phyloP scores from a whole-genome alignment of 2,329 filamentous ascomycete species.

The Gnomoniopsis smithogilvyi region DNA sequence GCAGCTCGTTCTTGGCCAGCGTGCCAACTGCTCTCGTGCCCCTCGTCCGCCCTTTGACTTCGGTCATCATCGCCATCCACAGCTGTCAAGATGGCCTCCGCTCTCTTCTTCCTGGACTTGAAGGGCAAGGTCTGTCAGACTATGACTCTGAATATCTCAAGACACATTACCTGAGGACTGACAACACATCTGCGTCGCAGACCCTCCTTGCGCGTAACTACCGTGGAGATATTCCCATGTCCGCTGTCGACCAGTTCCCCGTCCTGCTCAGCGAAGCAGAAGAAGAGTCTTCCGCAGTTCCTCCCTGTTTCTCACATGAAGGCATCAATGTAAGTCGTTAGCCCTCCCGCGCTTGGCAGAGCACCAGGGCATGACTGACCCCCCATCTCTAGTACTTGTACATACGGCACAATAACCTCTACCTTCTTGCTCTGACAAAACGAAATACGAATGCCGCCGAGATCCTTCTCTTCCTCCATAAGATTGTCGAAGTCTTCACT shows the following conservation, averaged over 20 bases:
- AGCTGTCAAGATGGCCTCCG: constrained; percentile 77
- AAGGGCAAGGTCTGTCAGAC: constrained; percentile 85
- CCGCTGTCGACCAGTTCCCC: constrained; percentile 96
- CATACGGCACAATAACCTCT: constrained; percentile 98
- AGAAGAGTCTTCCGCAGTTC: constrained; percentile 96
- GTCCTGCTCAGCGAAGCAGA: constrained; percentile 94
- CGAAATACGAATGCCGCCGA: constrained; percentile 98
- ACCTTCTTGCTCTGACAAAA: constrained; percentile 95
- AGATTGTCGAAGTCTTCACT: constrained; percentile 97
- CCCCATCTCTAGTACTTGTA: constrained; percentile 79
- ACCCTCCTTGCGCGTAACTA: constrained; percentile 98
- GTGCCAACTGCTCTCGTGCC: constrained; percentile 20
- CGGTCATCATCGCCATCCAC: constrained; percentile 17
- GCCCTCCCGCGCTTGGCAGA: neutral
- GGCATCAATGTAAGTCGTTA: constrained; percentile 76
- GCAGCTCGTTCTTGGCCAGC: constrained; percentile 20
- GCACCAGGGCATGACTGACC: constrained; percentile 5
- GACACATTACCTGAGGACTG: constrained; percentile 5
- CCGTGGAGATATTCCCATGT: constrained; percentile 98
- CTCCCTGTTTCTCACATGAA: constrained; percentile 96
- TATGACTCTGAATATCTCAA: neutral
- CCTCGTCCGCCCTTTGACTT: constrained; percentile 23
- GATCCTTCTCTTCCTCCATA: constrained; percentile 96
- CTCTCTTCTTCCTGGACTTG: constrained; percentile 96
- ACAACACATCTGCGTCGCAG: constrained; percentile 42